phyloP scores from a whole-genome alignment of 257 asterid genomes.

The Misopates orontium region DNA sequence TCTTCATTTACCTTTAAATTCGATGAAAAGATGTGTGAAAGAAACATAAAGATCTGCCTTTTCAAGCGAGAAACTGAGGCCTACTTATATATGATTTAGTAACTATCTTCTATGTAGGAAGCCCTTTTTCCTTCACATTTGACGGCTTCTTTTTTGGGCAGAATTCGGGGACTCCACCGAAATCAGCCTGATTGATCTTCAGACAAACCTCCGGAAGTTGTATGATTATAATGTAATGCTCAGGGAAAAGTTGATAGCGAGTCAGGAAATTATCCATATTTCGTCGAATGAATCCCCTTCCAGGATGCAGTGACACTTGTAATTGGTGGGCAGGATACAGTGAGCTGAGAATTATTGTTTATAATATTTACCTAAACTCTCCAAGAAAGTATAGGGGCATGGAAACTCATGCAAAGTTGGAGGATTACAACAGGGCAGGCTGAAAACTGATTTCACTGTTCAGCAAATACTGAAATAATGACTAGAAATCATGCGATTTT shows the following conservation, averaged over 20 bases:
- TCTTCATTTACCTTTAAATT: not conserved
- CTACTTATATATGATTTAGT: not conserved
- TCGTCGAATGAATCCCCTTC: conserved; percentile 28
- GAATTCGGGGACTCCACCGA: conserved; percentile 39
- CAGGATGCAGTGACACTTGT: conserved; percentile 1
- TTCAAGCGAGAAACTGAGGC: conserved; percentile 2
- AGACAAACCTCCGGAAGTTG: conserved; percentile 45
- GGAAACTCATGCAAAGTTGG: not conserved
- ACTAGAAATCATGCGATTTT: not conserved
- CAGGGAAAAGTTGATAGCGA: conserved; percentile 51
- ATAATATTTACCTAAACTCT: conserved; percentile 12
- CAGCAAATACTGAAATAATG: not conserved
- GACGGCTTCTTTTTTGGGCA: conserved; percentile 28
- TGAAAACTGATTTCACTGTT: conserved; percentile 3
- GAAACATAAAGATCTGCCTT: not conserved
- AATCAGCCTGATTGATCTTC: conserved; percentile 48
- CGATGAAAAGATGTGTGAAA: not conserved
- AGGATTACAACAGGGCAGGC: conserved; percentile 12
- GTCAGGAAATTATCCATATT: conserved; percentile 37
- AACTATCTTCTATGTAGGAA: not conserved
- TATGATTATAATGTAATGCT: conserved; percentile 48
- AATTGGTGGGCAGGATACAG: not conserved
- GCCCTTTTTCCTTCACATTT: conserved; percentile 1
- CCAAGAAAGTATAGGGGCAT: not conserved
- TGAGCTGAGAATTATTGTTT: not conserved